phyloP scores from a whole-genome alignment of 2,329 filamentous ascomycete genomes.

The Neofusicoccum sp. region DNA sequence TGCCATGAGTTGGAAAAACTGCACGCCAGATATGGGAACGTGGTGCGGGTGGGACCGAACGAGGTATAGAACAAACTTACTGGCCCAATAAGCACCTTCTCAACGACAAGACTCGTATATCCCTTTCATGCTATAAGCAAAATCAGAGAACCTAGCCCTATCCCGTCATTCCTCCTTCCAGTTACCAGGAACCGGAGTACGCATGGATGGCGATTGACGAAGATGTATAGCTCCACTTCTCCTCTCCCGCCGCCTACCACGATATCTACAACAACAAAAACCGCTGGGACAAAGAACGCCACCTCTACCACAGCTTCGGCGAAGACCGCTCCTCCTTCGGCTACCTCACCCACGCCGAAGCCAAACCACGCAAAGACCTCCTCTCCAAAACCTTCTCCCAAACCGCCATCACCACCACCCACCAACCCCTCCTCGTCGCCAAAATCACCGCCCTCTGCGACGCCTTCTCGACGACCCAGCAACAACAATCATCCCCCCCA shows the following conservation, averaged over 20 bases:
- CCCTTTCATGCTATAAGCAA: no score
- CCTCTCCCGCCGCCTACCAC: constrained; percentile 44
- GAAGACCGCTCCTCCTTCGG: constrained; percentile 48
- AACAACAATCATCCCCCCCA: neutral
- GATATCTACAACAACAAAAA: constrained; percentile 48
- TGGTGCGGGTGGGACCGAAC: constrained; percentile 34
- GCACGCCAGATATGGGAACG: constrained; percentile 32
- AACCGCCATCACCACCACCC: constrained; percentile 36
- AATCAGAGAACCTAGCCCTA: no score
- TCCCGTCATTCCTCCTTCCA: neutral
- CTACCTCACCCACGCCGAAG: constrained; percentile 42
- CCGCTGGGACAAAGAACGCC: constrained; percentile 47
- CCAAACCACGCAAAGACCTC: constrained; percentile 47
- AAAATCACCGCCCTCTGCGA: constrained; percentile 38
- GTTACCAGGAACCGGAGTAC: neutral
- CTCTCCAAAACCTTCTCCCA: constrained; percentile 47
- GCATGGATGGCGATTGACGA: neutral
- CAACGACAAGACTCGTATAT: neutral
- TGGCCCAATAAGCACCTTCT: neutral
- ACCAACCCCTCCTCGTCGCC: constrained; percentile 41
- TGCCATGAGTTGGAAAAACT: constrained; percentile 32
- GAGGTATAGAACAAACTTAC: constrained; percentile 25
- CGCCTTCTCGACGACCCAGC: constrained; percentile 30
- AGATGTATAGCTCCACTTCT: constrained; percentile 45
- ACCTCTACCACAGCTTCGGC: constrained; percentile 45